Evolutionary conservation across 164 flowering plant genomes (phyloP).

Genomic region (Paratinospora sagittata): DNA sequence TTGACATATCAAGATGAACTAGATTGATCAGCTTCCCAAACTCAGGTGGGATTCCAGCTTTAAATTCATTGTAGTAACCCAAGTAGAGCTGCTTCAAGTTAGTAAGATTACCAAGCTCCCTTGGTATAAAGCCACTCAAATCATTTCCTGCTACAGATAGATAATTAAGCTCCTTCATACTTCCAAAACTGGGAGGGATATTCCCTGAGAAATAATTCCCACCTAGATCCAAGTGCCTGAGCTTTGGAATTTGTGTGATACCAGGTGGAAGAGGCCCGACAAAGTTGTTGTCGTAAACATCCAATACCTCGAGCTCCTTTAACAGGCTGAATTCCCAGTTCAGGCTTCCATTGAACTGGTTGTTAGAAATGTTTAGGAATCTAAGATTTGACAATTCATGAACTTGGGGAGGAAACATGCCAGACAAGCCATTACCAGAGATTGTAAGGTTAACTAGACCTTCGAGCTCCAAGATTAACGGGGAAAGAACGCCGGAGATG

Average conservation of each 20-base stretch:
- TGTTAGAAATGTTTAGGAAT: slow-evolving; percentile 52
- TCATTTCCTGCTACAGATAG: slow-evolving; percentile 54
- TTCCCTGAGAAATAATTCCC: slow-evolving; percentile 57
- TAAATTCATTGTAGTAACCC: slow-evolving; percentile 55
- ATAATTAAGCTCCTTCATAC: slow-evolving; percentile 31
- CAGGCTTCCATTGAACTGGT: slow-evolving; percentile 48
- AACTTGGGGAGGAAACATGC: slow-evolving; percentile 33
- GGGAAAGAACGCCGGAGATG: slow-evolving; percentile 46
- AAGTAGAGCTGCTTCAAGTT: slow-evolving; percentile 40
- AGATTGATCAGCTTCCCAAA: slow-evolving; percentile 48
- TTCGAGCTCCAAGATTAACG: slow-evolving; percentile 31
- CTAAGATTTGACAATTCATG: slow-evolving; percentile 33
- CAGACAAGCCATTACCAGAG: slow-evolving; percentile 36
- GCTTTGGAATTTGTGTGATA: slow-evolving; percentile 28
- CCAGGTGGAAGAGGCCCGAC: slow-evolving; percentile 43
- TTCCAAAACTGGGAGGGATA: slow-evolving; percentile 47
- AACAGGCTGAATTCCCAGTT: slow-evolving; percentile 38
- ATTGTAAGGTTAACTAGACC: slow-evolving; percentile 36
- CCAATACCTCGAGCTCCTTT: slow-evolving; percentile 40
- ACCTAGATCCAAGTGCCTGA: slow-evolving; percentile 48
- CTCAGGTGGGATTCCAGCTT: slow-evolving; percentile 53
- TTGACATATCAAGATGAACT: slow-evolving; percentile 46
- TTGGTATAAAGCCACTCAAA: slow-evolving; percentile 44
- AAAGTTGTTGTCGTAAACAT: slow-evolving; percentile 52
- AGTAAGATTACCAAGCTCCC: slow-evolving; percentile 54